These are phyloP conservation scores for Monosporozyma solicola DNA, from an alignment of 805 yeast species.

Conservation along the genomic window DNA sequence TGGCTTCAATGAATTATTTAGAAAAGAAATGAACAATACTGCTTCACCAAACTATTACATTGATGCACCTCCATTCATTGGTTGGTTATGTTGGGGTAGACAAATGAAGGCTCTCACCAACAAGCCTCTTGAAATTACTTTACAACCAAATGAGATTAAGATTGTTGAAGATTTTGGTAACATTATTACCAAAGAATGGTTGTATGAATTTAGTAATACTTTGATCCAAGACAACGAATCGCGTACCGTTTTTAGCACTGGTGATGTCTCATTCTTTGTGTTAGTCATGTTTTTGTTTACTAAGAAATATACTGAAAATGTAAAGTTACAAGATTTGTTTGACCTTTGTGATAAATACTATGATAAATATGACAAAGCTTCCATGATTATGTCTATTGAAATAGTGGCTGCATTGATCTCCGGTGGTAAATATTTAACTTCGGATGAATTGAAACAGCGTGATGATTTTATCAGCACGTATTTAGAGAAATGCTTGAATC, in stretches of 20 bases:
- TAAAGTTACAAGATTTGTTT: slow-evolving; percentile 46
- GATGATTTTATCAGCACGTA: slow-evolving; percentile 41
- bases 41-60: slow-evolving; percentile 43
- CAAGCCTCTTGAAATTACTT: slow-evolving; percentile 26
- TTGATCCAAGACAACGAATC: slow-evolving; percentile 63
- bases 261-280: slow-evolving; percentile 51
- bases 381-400: slow-evolving; percentile 71
- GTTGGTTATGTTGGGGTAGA: slow-evolving; percentile 77
- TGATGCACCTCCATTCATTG: slow-evolving; percentile 47
- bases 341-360: slow-evolving; percentile 43
- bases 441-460: slow-evolving; percentile 30
- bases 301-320: slow-evolving; percentile 29
- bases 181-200: slow-evolving; percentile 48
- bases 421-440: slow-evolving; percentile 36
- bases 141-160: slow-evolving; percentile 36
- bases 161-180: slow-evolving; percentile 39
- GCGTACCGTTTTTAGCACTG: slow-evolving; percentile 56
- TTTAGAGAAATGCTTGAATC: slow-evolving; percentile 38
- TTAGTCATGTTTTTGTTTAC: slow-evolving; percentile 44
- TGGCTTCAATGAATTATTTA: slow-evolving; percentile 36
- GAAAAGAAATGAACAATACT: slow-evolving; percentile 42
- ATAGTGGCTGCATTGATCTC: slow-evolving; percentile 56
- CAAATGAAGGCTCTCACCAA: slow-evolving; percentile 34
- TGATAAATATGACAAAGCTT: slow-evolving; percentile 64
- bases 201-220: slow-evolving; percentile 39